These are phyloP conservation scores for Capsella rubella DNA, from an alignment of 441 rosid species.

Conservation along the genomic window DNA sequence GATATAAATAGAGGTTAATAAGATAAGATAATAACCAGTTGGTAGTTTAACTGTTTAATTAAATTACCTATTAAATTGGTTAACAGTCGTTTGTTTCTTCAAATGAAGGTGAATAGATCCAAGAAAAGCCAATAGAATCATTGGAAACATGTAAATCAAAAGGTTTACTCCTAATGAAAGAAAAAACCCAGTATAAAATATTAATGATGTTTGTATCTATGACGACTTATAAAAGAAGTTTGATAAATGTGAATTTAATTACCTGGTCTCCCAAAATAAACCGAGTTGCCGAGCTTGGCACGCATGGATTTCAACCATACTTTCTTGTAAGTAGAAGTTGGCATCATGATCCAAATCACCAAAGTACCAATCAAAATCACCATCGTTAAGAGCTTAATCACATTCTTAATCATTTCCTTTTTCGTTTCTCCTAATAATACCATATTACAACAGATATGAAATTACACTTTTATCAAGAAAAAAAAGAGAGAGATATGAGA, in stretches of 20 bases:
- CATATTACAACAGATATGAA: background rate
- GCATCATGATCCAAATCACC: conserved; percentile 67
- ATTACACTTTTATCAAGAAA: background rate
- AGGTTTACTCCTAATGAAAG: conserved; percentile 21
- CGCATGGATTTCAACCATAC: conserved; percentile 45
- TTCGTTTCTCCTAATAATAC: conserved; percentile 1
- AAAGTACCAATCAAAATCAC: conserved; percentile 50
- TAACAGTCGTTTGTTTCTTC: background rate
- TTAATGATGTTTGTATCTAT: background rate
- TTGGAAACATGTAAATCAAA: conserved; percentile 25
- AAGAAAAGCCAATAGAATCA: conserved; percentile 14
- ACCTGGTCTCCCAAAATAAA: conserved; percentile 33
- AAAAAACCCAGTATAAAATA: background rate
- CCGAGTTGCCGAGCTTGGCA: conserved; percentile 37
- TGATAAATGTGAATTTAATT: background rate
- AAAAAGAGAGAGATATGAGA: background rate
- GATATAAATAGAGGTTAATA: background rate
- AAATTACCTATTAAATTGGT: conserved; percentile 7
- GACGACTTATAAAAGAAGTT: background rate
- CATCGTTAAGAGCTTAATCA: conserved; percentile 27
- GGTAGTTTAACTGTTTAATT: background rate
- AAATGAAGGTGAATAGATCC: conserved; percentile 11
- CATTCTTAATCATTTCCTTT: background rate
- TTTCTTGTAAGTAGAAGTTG: conserved; percentile 54
- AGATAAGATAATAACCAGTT: background rate